phyloP scores from a whole-genome alignment of 2,329 filamentous ascomycete genomes.

The Teratosphaeria pseudoeucalypti region DNA sequence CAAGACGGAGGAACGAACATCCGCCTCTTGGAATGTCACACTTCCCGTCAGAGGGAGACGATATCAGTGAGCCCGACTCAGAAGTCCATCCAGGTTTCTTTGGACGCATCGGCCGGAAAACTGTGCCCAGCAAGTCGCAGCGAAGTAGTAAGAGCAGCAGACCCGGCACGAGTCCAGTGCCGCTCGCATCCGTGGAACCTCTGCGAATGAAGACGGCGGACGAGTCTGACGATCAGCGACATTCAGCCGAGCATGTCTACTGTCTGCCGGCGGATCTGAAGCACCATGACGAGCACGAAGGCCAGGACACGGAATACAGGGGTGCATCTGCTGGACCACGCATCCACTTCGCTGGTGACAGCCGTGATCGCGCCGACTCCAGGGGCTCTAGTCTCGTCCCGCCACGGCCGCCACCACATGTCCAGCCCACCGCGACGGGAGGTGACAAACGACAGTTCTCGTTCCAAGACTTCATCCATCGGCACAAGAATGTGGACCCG shows the following conservation, averaged over 20 bases:
- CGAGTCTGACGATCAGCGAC: slow-evolving; percentile 12
- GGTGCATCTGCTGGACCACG: slow-evolving; percentile 2
- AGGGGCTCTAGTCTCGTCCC: slow-evolving; percentile 38
- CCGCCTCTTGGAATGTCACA: slow-evolving; percentile 81
- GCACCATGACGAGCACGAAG: slow-evolving; percentile 23
- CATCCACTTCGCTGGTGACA: slow-evolving; percentile 9
- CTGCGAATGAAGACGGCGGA: slow-evolving; percentile 17
- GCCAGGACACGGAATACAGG: slow-evolving; percentile 13
- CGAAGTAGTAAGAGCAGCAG: slow-evolving; percentile 4
- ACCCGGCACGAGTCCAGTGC: slow-evolving; percentile 20
- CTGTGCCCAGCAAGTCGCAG: slow-evolving; percentile 3
- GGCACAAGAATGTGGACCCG: slow-evolving; percentile 31
- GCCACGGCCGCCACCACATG: slow-evolving; percentile 49
- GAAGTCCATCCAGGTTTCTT: slow-evolving; percentile 41
- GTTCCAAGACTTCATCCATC: slow-evolving; percentile 74
- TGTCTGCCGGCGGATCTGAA: slow-evolving; percentile 35
- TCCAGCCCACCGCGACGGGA: slow-evolving; percentile 11
- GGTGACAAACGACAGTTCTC: slow-evolving; percentile 75
- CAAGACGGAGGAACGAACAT: slow-evolving; percentile 46
- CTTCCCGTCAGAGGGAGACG: slow-evolving; percentile 59
- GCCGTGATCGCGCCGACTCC: slow-evolving; percentile 32
- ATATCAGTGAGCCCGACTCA: slow-evolving; percentile 26
- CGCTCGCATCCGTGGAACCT: slow-evolving; percentile 22
- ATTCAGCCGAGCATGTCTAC: slow-evolving; percentile 38
- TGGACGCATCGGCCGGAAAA: slow-evolving; percentile 19